These are phyloP conservation scores for Fusarium hainanense DNA, from an alignment of 2,329 filamentous ascomycete species.

Conservation along the genomic window DNA sequence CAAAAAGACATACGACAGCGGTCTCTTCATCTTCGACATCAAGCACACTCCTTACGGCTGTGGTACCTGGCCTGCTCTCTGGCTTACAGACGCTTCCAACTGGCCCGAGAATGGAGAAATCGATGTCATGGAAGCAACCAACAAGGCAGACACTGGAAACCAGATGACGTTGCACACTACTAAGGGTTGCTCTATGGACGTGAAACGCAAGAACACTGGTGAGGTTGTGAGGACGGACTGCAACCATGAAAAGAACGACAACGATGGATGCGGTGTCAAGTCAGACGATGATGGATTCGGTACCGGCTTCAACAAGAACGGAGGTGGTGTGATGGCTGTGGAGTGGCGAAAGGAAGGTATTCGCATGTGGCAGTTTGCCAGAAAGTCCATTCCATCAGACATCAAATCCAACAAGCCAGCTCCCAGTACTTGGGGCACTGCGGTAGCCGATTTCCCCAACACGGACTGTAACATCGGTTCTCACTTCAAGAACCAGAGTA, in stretches of 20 bases:
- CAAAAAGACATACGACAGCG: slow-evolving; percentile 67
- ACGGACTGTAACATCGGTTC: slow-evolving; percentile 68
- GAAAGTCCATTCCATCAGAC: slow-evolving; percentile 61
- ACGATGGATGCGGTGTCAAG: slow-evolving; percentile 68
- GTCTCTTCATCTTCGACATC: slow-evolving; percentile 76
- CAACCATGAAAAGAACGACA: slow-evolving; percentile 61
- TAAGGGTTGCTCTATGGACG: slow-evolving; percentile 62
- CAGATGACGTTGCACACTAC: slow-evolving; percentile 70
- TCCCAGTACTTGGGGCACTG: slow-evolving; percentile 70
- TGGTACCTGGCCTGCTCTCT: slow-evolving; percentile 73
- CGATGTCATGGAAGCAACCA: slow-evolving; percentile 70
- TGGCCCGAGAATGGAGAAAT: slow-evolving; percentile 75
- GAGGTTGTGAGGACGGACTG: slow-evolving; percentile 58
- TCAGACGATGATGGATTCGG: slow-evolving; percentile 61
- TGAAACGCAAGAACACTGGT: slow-evolving; percentile 66
- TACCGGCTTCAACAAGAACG: slow-evolving; percentile 60
- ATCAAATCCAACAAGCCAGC: slow-evolving; percentile 65
- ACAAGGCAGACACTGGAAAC: slow-evolving; percentile 65
- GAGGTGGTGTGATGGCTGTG: slow-evolving; percentile 70
- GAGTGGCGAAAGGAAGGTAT: slow-evolving; percentile 71
- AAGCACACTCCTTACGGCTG: slow-evolving; percentile 72
- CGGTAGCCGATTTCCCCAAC: slow-evolving; percentile 72
- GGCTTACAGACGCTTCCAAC: slow-evolving; percentile 69
- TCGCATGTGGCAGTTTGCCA: slow-evolving; percentile 70
- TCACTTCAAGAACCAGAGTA: slow-evolving; percentile 73